phyloP scores from a whole-genome alignment of 1,139 yeast genomes.

The Geotrichum reessii region DNA sequence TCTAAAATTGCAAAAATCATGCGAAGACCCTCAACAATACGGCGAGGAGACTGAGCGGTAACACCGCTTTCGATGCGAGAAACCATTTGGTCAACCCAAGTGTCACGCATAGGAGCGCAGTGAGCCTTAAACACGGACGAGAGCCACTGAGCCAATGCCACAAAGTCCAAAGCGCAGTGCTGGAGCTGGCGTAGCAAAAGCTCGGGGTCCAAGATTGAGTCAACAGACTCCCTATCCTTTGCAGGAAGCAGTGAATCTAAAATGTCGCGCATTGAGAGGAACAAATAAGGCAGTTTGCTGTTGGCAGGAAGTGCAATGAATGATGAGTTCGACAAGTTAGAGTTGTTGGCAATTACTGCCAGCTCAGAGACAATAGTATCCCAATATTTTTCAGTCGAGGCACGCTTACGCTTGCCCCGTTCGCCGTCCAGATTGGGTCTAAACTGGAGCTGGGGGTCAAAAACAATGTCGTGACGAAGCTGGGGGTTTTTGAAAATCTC shows the following conservation, averaged over 20 bases:
- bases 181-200: conserved; percentile 68
- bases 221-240: conserved; percentile 64
- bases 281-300: conserved; percentile 50
- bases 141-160: conserved; percentile 72
- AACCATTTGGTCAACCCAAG: conserved; percentile 83
- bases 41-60: conserved; percentile 45
- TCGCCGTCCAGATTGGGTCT: conserved; percentile 91
- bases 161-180: conserved; percentile 63
- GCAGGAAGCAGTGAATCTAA: conserved; percentile 72
- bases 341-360: conserved; percentile 21
- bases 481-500: conserved; percentile 90
- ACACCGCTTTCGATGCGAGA: conserved; percentile 58
- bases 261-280: conserved; percentile 73
- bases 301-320: neutral
- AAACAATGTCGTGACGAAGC: conserved; percentile 83
- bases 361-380: conserved; percentile 63
- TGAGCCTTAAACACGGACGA: conserved; percentile 70
- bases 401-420: conserved; percentile 72
- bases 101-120: conserved; percentile 95
- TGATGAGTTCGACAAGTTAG: neutral
- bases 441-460: conserved; percentile 88
- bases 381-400: conserved; percentile 80
- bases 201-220: conserved; percentile 73
- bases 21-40: conserved; percentile 71
- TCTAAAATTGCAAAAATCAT: conserved; percentile 79